A percentile compares a stretch with the other conserved stretches of the same genome.
Conservation (phyloP, 2,329 filamentous ascomycete genomes). For the Diplodia intermedia region DNA sequence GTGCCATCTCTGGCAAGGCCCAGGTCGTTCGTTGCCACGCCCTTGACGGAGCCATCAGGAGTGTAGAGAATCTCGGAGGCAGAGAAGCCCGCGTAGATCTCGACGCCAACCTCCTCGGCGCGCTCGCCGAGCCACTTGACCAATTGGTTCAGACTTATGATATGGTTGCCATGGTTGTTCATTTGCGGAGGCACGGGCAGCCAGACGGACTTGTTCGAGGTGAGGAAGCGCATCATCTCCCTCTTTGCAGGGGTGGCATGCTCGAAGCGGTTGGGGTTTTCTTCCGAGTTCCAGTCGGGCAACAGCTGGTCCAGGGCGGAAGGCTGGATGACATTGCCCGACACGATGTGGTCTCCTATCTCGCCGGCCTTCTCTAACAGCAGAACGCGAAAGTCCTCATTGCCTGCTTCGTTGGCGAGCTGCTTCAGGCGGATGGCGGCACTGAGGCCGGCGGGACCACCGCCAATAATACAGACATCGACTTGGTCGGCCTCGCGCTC, state of each 20-base stretch:
- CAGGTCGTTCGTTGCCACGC: constrained; percentile 94
- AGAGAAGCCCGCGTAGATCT: constrained; percentile 95
- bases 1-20: constrained; percentile 82
- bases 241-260: constrained; percentile 81
- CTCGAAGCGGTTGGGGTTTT: constrained; percentile 87
- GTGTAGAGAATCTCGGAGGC: constrained; percentile 91
- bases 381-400: constrained; percentile 93
- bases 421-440: constrained; percentile 96
- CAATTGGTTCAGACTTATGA: constrained; percentile 93
- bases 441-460: constrained; percentile 90
- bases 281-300: constrained; percentile 89
- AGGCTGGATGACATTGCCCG: constrained; percentile 93
- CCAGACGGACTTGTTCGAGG: constrained; percentile 77
- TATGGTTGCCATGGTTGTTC: constrained; percentile 98
- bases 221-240: constrained; percentile 94
- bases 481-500: constrained; percentile 93
- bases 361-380: constrained; percentile 95
- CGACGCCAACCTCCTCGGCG: constrained; percentile 94
- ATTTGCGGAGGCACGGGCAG: constrained; percentile 93
- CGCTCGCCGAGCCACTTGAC: constrained; percentile 95
- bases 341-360: constrained; percentile 92
- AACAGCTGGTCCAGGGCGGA: constrained; percentile 86
- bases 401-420: constrained; percentile 89
- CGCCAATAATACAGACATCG: constrained; percentile 95
- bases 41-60: constrained; percentile 84